Evolutionary conservation across 2,329 filamentous ascomycete genomes (phyloP).

Genomic region (Intubia oerlemansii): DNA sequence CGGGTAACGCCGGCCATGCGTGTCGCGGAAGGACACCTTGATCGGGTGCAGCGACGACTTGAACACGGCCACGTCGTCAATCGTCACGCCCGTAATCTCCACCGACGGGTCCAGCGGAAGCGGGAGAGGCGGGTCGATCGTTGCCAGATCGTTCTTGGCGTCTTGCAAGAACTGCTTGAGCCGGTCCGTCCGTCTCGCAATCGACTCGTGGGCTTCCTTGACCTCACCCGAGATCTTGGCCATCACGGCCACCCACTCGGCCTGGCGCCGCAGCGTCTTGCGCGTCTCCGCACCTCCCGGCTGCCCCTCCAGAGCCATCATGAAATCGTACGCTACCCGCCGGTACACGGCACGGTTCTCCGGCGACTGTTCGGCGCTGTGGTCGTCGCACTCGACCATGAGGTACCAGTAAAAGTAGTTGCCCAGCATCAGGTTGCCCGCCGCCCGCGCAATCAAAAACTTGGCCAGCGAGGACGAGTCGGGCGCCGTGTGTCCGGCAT

Average conservation of each 20-base stretch:
- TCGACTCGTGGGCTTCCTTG: constrained; percentile 56
- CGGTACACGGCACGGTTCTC: constrained; percentile 72
- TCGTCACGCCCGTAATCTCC: constrained; percentile 51
- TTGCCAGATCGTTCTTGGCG: constrained; percentile 69
- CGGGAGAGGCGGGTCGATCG: constrained; percentile 68
- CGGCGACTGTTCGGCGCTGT: constrained; percentile 46
- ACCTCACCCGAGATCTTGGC: constrained; percentile 81
- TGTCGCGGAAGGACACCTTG: constrained; percentile 74
- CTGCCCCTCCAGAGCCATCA: constrained; percentile 59
- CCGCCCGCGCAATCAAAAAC: constrained; percentile 75
- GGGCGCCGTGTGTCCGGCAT: constrained; percentile 20
- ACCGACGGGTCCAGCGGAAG: constrained; percentile 75
- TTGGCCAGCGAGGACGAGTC: constrained; percentile 53
- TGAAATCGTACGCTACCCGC: constrained; percentile 90
- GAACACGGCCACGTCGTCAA: constrained; percentile 72
- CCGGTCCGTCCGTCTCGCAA: constrained; percentile 60
- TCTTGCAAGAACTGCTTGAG: constrained; percentile 73
- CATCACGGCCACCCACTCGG: constrained; percentile 69
- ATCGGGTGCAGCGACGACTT: constrained; percentile 88
- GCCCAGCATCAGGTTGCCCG: constrained; percentile 71
- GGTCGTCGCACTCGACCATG: constrained; percentile 90
- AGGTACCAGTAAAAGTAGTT: constrained; percentile 98
- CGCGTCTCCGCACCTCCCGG: constrained; percentile 51
- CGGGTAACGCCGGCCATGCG: constrained; percentile 56
- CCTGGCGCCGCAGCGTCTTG: constrained; percentile 63